Percentiles rank a stretch among this genome's conserved stretches.
phyloP scores from a whole-genome alignment of 2,329 filamentous ascomycete species.

The Scytalidium sp. region DNA sequence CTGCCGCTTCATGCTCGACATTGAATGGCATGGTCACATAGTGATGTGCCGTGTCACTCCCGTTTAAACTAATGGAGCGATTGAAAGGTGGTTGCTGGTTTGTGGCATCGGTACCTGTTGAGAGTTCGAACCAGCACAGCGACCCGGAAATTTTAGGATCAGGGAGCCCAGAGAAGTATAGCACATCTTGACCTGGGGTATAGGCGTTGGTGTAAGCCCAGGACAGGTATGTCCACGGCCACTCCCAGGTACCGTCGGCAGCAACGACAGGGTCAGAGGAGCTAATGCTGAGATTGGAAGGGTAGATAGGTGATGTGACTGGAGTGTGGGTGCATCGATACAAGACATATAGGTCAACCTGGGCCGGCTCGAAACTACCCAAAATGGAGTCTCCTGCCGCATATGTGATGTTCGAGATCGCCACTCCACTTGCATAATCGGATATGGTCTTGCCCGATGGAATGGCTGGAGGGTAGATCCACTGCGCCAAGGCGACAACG shows the following conservation, averaged over 20 bases:
- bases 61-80: background rate
- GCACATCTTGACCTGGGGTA: background rate
- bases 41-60: background rate
- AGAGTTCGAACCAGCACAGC: background rate
- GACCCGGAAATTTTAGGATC: background rate
- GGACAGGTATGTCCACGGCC: background rate
- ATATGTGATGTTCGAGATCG: background rate
- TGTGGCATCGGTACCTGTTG: background rate
- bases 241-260: background rate
- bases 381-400: background rate
- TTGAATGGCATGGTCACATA: background rate
- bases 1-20: background rate
- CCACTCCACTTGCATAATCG: background rate
- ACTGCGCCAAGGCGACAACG: background rate
- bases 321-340: background rate
- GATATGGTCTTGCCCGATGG: background rate
- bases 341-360: background rate
- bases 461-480: background rate
- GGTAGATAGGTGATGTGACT: background rate
- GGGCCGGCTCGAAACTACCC: background rate
- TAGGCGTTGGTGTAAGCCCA: background rate
- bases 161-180: background rate
- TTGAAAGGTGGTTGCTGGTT: background rate
- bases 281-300: background rate
- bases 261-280: background rate